Conservation (phyloP, 2,329 filamentous ascomycete genomes). For the Podosphaera xanthii region DNA sequence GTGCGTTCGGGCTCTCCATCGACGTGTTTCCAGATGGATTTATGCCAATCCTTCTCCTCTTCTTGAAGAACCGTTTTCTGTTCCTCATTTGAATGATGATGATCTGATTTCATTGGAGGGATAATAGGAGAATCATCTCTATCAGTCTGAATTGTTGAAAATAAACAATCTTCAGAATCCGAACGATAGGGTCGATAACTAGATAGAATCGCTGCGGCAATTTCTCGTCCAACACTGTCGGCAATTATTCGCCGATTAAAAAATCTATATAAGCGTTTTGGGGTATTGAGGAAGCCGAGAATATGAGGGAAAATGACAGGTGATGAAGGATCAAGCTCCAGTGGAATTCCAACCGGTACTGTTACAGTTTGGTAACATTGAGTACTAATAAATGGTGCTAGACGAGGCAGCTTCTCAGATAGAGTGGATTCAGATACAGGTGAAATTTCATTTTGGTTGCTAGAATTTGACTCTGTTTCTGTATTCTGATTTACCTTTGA, state of each 20-base stretch:
- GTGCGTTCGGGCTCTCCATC: conserved; percentile 40
- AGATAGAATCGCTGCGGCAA: conserved; percentile 61
- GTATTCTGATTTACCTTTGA: conserved; percentile 6
- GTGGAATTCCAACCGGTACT: conserved; percentile 42
- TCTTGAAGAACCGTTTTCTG: conserved; percentile 39
- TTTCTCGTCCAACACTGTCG: conserved; percentile 68
- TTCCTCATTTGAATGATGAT: conserved; percentile 20
- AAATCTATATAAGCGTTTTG: conserved; percentile 68
- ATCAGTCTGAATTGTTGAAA: neutral
- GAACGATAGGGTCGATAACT: conserved; percentile 22
- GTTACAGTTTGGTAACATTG: conserved; percentile 40
- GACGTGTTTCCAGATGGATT: conserved; percentile 40
- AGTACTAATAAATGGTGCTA: conserved; percentile 50
- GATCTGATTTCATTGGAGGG: neutral
- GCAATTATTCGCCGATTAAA: conserved; percentile 67
- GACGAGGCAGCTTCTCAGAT: conserved; percentile 35
- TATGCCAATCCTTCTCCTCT: conserved; percentile 70
- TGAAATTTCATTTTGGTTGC: too few relatives aligned
- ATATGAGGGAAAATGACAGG: conserved; percentile 68
- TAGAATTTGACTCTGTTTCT: conserved; percentile 8
- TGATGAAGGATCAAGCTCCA: conserved; percentile 47
- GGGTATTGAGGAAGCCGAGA: conserved; percentile 79
- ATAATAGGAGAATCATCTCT: neutral
- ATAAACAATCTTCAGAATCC: neutral
- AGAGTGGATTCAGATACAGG: conserved; percentile 11